Evolutionary conservation across 352 stramenopile species (phyloP), one percentile per base, ranked within the genome.

Genomic region (Phytophthora kernoviae): DNA sequence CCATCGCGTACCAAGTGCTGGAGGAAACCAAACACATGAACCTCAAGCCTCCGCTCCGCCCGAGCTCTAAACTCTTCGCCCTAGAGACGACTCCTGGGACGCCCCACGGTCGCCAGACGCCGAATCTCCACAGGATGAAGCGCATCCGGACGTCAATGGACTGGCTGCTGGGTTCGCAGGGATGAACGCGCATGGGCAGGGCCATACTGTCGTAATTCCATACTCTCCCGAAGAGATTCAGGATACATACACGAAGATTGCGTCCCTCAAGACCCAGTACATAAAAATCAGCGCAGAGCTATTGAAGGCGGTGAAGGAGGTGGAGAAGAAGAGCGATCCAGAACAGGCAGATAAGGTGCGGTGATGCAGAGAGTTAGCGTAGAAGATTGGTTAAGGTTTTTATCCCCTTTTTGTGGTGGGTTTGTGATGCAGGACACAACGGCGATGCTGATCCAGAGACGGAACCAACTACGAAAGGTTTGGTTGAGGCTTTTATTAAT

Each of bases 21-120:
- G 80, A 90, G 54, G 85, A 94, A 66, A 81, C 75, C 56, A 90
- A 90, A 65, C 68, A 93, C 65, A 85, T 93, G 67, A 94, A 94
- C 61, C 71, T 93, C 18, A 93, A 90, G 68, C 81, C 84, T 20
- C 85, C 85, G 24, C 79, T 94, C 1, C 85, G 89, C 50, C 79
- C 84, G 24, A 94, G 78, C 58, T 91, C 83, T 37, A 86, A 80
- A 51, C 68, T 93, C 36, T 94, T 93, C 58, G 73, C 80, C n/a
- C 54, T 74, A 7, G 79, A 91, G 33, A 68, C 68, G 20, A 60
- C 68, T 4, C 48, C 54, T 27, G 36, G 36, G 20, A 51, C 71
- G 27, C 71, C 70, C 55, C 59, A 20, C 59, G 43, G 24, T 77
- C 78, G 34, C 60, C 67, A 22, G 50, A 82, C 55, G 24, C 67